Base-by-base conservation (phyloP, 495 filamentous ascomycete species). In the Stereocaulon alpinum region DNA sequence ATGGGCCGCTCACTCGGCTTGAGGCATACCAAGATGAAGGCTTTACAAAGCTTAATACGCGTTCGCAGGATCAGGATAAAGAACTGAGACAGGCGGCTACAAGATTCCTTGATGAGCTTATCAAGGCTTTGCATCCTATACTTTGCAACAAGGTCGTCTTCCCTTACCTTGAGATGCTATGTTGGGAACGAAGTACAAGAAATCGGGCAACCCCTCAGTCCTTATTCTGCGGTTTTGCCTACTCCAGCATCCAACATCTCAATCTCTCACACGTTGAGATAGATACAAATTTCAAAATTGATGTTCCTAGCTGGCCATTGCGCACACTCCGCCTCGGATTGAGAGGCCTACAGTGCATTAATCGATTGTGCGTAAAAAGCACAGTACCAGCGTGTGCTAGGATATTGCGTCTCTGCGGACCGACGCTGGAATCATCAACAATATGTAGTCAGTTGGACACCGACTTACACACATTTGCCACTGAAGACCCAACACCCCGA, bases 161-260 rank as follows among this genome's bases (percentile, higher is more conserved):
- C 18, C 61, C 57, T 4, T 42, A 63, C 49, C 41, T 63, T 3
- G 61, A 63, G 40, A 22, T 0, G 9, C 10, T 63, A 17, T 14
- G 48, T 30, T 56, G 56, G 56, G 27, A 34, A 24, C 3, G 24
- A 24, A 3, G 24, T 24, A 24, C 24, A 24, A 37, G 57, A 60
- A 2, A 40, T 1, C 7, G 24, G 27, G 15, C 15, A n/a, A 29
- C 59, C 11, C 45, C 15, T 9, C 56, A 15, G 1, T 52, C 34
- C 4, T 63, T 63, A 12, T 59, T 60, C 18, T 11, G 43, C 20
- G 34, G 4, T n/a, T 10, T 52, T 30, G 41, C 20, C 14, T 22
- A 24, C 32, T 52, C 57, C 10, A 18, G 14, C n/a, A 49, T 60
- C 27, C 44, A 58, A 29, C 55, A 59, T 30, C 56, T 55, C 4